Conservation (phyloP, 139 green algal species). For the Coccomyxa sp. region DNA sequence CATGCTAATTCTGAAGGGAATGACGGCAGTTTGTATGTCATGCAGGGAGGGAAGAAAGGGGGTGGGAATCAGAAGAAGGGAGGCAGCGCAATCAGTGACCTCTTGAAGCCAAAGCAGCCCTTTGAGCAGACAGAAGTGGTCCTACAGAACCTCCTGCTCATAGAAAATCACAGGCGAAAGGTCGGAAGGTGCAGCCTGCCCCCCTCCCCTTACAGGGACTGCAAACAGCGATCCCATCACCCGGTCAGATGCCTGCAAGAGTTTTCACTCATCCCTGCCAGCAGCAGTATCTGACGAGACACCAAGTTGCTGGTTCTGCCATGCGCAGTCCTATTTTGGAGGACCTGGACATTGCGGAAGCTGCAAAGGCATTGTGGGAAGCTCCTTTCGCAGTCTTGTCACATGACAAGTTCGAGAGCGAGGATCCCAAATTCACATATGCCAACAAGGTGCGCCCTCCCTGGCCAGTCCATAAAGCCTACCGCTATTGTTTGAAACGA, state of each 20-base stretch:
- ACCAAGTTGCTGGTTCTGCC: neutral
- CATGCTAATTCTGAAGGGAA: no score
- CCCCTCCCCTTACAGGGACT: neutral
- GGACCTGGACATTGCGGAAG: conserved; percentile 26
- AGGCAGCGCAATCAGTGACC: neutral
- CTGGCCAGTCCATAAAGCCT: no score
- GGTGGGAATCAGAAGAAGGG: neutral
- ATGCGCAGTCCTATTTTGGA: conserved; percentile 30
- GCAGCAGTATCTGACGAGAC: neutral
- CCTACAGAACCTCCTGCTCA: conserved; percentile 38
- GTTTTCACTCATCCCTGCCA: neutral
- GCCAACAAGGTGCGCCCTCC: conserved; percentile 19
- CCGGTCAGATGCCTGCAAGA: neutral
- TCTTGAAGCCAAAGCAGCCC: neutral
- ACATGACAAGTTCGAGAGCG: conserved; percentile 12
- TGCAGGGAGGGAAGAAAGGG: neutral
- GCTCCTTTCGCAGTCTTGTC: conserved; percentile 28
- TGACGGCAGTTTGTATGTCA: neutral
- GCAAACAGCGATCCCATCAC: neutral
- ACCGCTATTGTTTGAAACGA: no score
- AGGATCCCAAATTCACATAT: conserved; percentile 28
- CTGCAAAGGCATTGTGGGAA: conserved; percentile 22
- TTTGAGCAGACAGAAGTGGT: conserved; percentile 24
- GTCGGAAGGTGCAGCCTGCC: conserved; percentile 25
- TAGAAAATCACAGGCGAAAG: conserved; percentile 28